Evolutionary conservation across 345 rosid species (phyloP).

Genomic region (Rhodamnia rubescens): DNA sequence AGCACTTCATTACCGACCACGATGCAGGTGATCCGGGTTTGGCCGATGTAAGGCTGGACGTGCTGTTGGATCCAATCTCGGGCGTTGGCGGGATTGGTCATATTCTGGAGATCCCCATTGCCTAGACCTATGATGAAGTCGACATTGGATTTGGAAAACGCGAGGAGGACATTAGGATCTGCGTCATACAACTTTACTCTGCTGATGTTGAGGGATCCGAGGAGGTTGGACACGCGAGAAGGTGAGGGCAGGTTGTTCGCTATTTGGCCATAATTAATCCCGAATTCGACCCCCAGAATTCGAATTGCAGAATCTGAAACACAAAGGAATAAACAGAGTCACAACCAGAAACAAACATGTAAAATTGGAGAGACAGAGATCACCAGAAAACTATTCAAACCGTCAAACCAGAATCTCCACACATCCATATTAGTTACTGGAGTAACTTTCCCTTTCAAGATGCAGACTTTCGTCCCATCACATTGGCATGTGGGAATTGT

Average conservation of each 20-base stretch:
- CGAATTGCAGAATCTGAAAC: constrained; percentile 8
- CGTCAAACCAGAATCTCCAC: background rate
- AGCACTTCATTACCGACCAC: constrained; percentile 78
- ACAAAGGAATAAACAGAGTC: background rate
- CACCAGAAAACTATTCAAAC: background rate
- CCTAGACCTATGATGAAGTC: constrained; percentile 76
- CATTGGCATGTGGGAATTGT: background rate
- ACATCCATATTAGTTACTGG: background rate
- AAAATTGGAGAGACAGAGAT: background rate
- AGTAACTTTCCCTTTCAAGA: background rate
- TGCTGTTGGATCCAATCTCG: constrained; percentile 55
- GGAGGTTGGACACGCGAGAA: constrained; percentile 40
- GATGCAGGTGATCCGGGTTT: constrained; percentile 53
- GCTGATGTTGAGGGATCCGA: constrained; percentile 53
- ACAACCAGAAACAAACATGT: background rate
- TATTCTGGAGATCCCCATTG: constrained; percentile 39
- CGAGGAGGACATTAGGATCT: constrained; percentile 63
- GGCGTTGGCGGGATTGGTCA: constrained; percentile 55
- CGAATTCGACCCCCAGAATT: constrained; percentile 28
- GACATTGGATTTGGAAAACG: constrained; percentile 57
- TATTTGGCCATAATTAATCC: constrained; percentile 90
- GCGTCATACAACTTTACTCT: constrained; percentile 78
- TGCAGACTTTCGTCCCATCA: background rate
- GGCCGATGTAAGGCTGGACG: constrained; percentile 46
- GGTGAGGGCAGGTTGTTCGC: constrained; percentile 87